These are phyloP conservation scores for Xylaria polymorpha DNA, from an alignment of 2,329 filamentous ascomycete species.

Conservation along the genomic window DNA sequence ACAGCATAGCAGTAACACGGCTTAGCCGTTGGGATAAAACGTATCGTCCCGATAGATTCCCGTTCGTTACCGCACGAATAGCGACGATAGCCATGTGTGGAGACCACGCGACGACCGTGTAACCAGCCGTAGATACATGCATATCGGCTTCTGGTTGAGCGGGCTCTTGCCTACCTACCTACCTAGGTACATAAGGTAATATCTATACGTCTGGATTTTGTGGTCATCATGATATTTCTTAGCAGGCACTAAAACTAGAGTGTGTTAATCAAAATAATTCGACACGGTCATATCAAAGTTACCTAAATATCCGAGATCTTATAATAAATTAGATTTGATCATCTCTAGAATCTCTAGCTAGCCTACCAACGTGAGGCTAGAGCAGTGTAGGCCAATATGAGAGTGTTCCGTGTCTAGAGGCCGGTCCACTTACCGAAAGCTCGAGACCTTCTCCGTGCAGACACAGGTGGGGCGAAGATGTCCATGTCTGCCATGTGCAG, in stretches of 20 bases:
- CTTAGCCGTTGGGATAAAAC: slow-evolving; percentile 13
- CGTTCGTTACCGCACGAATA: slow-evolving; percentile 1
- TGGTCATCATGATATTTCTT: not conserved
- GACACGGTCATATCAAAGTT: slow-evolving; percentile 5
- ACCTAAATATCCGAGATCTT: slow-evolving; percentile 14
- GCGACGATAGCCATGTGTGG: slow-evolving; percentile 13
- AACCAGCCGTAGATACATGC: slow-evolving; percentile 25
- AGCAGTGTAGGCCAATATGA: slow-evolving; percentile 25
- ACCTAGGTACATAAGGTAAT: not conserved
- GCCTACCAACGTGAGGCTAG: slow-evolving; percentile 27
- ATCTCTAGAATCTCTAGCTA: slow-evolving; percentile 2
- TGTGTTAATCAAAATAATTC: slow-evolving; percentile 14
- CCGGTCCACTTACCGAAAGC: slow-evolving; percentile 30
- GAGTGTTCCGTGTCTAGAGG: slow-evolving; percentile 20
- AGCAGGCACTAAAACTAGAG: slow-evolving; percentile 11
- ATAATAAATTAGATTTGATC: slow-evolving; percentile 1
- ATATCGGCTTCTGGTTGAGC: slow-evolving; percentile 16
- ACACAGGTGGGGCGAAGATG: slow-evolving; percentile 19
- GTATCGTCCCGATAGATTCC: slow-evolving; percentile 1
- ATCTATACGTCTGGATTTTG: not conserved
- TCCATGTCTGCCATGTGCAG: slow-evolving; percentile 12
- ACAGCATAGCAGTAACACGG: slow-evolving; percentile 15
- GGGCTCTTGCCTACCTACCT: slow-evolving; percentile 6
- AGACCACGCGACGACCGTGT: slow-evolving; percentile 23
- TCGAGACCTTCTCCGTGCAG: slow-evolving; percentile 28